Conservation (phyloP, 306 rosid species). For the Vicia villosa region DNA sequence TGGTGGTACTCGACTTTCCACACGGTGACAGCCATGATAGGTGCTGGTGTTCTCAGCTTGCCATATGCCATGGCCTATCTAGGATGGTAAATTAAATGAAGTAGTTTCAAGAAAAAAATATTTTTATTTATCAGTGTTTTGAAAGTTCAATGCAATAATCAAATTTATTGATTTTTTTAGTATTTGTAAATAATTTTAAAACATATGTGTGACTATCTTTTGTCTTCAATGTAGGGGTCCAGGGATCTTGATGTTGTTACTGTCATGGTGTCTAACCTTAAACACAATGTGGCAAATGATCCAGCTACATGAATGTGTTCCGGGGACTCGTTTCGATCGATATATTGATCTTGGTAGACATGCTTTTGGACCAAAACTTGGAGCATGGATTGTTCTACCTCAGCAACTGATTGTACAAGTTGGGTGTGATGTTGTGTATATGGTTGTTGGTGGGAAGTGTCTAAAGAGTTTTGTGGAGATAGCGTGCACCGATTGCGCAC, state of each 20-base stretch:
- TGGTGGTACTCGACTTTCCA: conserved; percentile 99
- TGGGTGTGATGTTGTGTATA: conserved; percentile 86
- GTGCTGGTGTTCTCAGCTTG: conserved; percentile 91
- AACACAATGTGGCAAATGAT: conserved; percentile 97
- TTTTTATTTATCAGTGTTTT: not conserved
- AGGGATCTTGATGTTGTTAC: conserved; percentile 62
- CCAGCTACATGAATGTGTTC: conserved; percentile 91
- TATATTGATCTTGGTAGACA: conserved; percentile 83
- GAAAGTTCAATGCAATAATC: not conserved
- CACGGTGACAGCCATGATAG: conserved; percentile 90
- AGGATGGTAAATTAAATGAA: conserved; percentile 66
- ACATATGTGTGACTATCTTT: not conserved
- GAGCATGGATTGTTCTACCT: conserved; percentile 90
- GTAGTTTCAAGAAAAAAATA: not conserved
- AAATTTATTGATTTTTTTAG: not conserved
- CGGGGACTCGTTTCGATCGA: conserved; percentile 84
- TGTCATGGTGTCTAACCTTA: conserved; percentile 87
- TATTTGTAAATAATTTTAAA: not conserved
- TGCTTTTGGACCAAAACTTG: conserved; percentile 84
- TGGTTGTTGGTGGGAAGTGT: conserved; percentile 91
- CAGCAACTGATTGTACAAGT: conserved; percentile 89
- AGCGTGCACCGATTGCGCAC: conserved; percentile 76
- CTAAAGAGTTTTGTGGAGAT: conserved; percentile 79
- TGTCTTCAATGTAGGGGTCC: conserved; percentile 72
- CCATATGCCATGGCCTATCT: conserved; percentile 93